A percentile compares a stretch with the other conserved stretches of the same genome.
These are phyloP conservation scores for Alternaria panax DNA, from an alignment of 2,329 filamentous ascomycete genomes.

Conservation along the genomic window DNA sequence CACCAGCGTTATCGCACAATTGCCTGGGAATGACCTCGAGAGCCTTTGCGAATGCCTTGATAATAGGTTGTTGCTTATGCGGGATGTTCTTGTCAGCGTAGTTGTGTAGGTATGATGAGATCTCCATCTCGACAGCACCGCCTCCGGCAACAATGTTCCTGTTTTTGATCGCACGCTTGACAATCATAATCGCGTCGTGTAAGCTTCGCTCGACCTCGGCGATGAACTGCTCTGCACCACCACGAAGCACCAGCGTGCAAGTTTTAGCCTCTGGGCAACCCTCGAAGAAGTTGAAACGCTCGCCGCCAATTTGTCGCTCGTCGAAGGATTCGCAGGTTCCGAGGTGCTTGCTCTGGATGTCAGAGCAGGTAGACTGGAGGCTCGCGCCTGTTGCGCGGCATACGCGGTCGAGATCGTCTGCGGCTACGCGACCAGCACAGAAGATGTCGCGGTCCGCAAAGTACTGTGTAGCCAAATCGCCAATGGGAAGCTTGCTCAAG, in stretches of 20 bases:
- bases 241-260: slow-evolving; percentile 92
- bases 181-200: slow-evolving; percentile 99
- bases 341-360: slow-evolving; percentile 87
- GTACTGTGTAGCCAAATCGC: slow-evolving; percentile 95
- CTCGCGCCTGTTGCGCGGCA: slow-evolving; percentile 93
- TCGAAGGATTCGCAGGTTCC: slow-evolving; percentile 91
- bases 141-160: slow-evolving; percentile 93
- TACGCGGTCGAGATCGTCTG: slow-evolving; percentile 94
- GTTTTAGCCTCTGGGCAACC: slow-evolving; percentile 95
- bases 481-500: slow-evolving; percentile 95
- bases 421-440: slow-evolving; percentile 90
- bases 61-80: slow-evolving; percentile 95
- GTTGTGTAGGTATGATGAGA: slow-evolving; percentile 90
- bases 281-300: slow-evolving; percentile 98
- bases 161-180: slow-evolving; percentile 97
- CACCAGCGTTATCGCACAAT: slow-evolving; percentile 97
- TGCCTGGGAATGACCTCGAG: slow-evolving; percentile 96
- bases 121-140: slow-evolving; percentile 94
- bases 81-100: slow-evolving; percentile 92
- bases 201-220: slow-evolving; percentile 97
- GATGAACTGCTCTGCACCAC: slow-evolving; percentile 98
- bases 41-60: slow-evolving; percentile 97
- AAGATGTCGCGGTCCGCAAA: slow-evolving; percentile 98
- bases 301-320: slow-evolving; percentile 94
- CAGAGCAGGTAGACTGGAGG: slow-evolving; percentile 93